Evolutionary conservation across 2,329 filamentous ascomycete genomes (phyloP).

Genomic region (Colletotrichum tanaceti): DNA sequence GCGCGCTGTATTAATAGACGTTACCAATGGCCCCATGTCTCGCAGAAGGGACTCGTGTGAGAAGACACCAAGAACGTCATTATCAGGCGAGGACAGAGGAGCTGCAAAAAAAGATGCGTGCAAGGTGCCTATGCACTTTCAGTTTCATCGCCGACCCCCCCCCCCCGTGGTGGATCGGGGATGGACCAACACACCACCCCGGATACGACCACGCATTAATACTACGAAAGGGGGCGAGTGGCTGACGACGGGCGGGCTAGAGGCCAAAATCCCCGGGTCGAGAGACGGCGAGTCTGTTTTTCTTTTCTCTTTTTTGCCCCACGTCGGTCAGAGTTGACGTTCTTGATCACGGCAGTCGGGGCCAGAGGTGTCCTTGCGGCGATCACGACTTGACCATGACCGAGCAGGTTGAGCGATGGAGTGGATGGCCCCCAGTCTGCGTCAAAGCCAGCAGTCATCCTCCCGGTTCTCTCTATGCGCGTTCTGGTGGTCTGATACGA

Average conservation of each 20-base stretch:
- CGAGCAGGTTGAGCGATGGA: not conserved
- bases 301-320: too few species aligned
- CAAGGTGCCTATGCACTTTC: constrained; percentile 27
- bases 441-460: not conserved
- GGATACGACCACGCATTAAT: constrained; percentile 20
- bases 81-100: constrained; percentile 20
- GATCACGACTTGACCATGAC: constrained; percentile 2
- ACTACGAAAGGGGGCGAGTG: not conserved
- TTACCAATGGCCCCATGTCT: not conserved
- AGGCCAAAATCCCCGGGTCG: too few species aligned
- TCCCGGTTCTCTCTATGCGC: not conserved
- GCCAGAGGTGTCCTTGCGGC: not conserved
- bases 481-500: not conserved
- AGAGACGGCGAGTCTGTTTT: not conserved
- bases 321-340: constrained; percentile 2
- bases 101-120: constrained; percentile 4
- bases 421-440: not conserved
- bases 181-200: constrained; percentile 14
- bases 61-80: constrained; percentile 14
- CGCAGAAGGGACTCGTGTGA: not conserved
- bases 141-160: constrained; percentile 35
- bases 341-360: not conserved
- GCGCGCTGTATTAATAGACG: constrained; percentile 22
- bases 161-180: constrained; percentile 17
- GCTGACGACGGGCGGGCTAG: too few species aligned